Evolutionary conservation across 2,329 filamentous ascomycete genomes (phyloP).

Genomic region (Trichoderma koningii): DNA sequence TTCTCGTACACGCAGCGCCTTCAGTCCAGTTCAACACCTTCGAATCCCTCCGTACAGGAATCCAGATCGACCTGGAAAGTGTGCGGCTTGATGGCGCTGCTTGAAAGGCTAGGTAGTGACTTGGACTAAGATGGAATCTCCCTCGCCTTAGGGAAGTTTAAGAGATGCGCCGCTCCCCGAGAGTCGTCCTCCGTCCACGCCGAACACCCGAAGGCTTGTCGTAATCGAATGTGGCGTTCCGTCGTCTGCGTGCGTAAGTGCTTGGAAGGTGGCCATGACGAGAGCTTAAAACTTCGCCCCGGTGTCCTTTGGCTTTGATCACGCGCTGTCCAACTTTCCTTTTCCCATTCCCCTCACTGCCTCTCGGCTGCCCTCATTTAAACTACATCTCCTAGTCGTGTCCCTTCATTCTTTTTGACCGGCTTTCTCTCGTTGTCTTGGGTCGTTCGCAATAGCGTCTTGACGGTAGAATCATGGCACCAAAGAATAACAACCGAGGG

Average conservation of each 20-base stretch:
- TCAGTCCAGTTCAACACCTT: too few species aligned
- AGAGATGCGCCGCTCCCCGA: constrained; percentile 1
- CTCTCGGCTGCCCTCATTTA: neutral
- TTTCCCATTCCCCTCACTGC: neutral
- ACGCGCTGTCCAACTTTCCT: neutral
- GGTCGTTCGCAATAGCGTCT: neutral
- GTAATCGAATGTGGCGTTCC: constrained; percentile 19
- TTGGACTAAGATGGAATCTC: too few species aligned
- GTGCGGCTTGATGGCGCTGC: neutral
- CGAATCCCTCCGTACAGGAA: too few species aligned
- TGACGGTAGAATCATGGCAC: constrained; percentile 6
- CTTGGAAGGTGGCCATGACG: constrained; percentile 1
- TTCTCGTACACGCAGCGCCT: too few species aligned
- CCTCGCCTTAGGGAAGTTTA: neutral
- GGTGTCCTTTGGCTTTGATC: constrained; percentile 6
- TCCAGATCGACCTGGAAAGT: neutral
- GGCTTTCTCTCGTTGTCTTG: neutral
- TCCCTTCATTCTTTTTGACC: neutral
- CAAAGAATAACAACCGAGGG: constrained; percentile 30
- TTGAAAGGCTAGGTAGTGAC: too few species aligned
- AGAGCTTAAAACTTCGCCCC: constrained; percentile 12
- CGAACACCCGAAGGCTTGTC: constrained; percentile 17
- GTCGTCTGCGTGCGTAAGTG: constrained; percentile 19
- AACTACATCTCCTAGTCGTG: too few species aligned
- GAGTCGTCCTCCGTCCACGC: neutral